Evolutionary conservation across 495 filamentous ascomycete species (phyloP), one percentile per base, ranked within the genome.

Genomic region (Penicillium desertorum): DNA sequence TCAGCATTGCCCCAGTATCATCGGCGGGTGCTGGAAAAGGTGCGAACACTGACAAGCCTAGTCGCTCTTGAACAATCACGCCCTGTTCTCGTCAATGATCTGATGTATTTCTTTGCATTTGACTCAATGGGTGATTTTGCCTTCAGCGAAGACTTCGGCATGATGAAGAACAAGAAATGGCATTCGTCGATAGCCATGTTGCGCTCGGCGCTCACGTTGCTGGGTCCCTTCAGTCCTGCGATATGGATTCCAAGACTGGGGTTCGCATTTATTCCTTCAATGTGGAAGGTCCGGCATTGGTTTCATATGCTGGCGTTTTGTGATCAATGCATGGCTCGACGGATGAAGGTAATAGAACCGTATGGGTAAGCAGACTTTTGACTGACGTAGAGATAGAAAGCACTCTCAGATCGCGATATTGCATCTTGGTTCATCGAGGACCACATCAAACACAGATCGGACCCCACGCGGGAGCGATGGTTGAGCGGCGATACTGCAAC

Each of bases 91-190:
- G 59, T 67, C 0, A 66, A 68, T 4, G 62, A 72, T 9, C 63
- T 69, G 49, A 65, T 75, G 39, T 63, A 65, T 30, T 75, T 65
- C 61, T 72, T 71, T 30, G 63, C 69, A 2, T 79, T 77, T 50
- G 76, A 79, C 39, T 68, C 76, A 1, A 73, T 80, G 62, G 71
- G 74, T 20, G 72, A 77, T 17, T 70, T 78, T 17, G 73, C 72
- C 14, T 78, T 79, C 61, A 69, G 64, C 57, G 57, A 62, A 27
- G 63, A 68, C 14, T 76, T 77, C 37, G 53, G 56, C 14, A 76
- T 74, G 73, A 50, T 79, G 8, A 45, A 59, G n/a, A 60, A 62
- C 22, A 48, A 64, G 36, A 54, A 58, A 25, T 72, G 62, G 61
- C 70, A 69, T 58, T 23, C 37, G 2, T 50, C 56, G 7, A 58